These are phyloP conservation scores for Mortierella sp. DNA, from an alignment of 371 early-diverging fungal genomes.

Conservation along the genomic window DNA sequence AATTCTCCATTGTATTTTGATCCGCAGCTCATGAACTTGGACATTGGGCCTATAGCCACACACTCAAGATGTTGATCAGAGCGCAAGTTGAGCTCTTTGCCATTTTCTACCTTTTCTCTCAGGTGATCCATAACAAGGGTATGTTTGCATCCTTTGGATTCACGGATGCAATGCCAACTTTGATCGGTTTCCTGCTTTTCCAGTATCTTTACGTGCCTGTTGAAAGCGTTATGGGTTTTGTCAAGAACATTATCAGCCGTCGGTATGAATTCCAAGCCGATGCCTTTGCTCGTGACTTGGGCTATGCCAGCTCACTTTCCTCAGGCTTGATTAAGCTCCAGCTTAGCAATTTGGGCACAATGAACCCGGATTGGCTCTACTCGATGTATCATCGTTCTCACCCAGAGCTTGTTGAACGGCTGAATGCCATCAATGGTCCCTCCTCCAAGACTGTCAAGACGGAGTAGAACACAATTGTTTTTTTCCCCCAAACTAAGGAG, in stretches of 20 bases:
- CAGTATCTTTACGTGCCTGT: slow-evolving; percentile 83
- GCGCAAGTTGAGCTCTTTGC: slow-evolving; percentile 81
- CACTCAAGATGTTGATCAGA: slow-evolving; percentile 76
- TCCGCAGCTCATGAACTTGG: slow-evolving; percentile 93
- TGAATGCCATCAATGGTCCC: slow-evolving; percentile 68
- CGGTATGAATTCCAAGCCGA: slow-evolving; percentile 97
- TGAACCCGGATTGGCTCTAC: slow-evolving; percentile 91
- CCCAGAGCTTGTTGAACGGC: slow-evolving; percentile 93
- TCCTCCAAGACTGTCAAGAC: slow-evolving; percentile 51
- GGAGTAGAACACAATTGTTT: slow-evolving; percentile 24
- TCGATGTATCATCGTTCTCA: slow-evolving; percentile 96
- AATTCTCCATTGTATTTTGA: slow-evolving; percentile 17
- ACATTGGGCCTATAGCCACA: slow-evolving; percentile 95
- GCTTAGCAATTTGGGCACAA: slow-evolving; percentile 89
- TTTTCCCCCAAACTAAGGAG: not conserved
- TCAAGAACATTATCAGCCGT: slow-evolving; percentile 86
- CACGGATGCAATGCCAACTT: slow-evolving; percentile 67
- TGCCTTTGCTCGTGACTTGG: slow-evolving; percentile 90
- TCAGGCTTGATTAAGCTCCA: slow-evolving; percentile 92
- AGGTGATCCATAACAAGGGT: slow-evolving; percentile 71
- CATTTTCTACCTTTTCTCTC: slow-evolving; percentile 88
- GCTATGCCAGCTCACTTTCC: slow-evolving; percentile 81
- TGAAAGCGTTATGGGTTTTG: slow-evolving; percentile 79
- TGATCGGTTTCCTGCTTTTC: slow-evolving; percentile 92
- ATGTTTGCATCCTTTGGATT: slow-evolving; percentile 93